Evolutionary conservation across 73 alveolate genomes (phyloP).

Genomic region (Paramecium caudatum): DNA sequence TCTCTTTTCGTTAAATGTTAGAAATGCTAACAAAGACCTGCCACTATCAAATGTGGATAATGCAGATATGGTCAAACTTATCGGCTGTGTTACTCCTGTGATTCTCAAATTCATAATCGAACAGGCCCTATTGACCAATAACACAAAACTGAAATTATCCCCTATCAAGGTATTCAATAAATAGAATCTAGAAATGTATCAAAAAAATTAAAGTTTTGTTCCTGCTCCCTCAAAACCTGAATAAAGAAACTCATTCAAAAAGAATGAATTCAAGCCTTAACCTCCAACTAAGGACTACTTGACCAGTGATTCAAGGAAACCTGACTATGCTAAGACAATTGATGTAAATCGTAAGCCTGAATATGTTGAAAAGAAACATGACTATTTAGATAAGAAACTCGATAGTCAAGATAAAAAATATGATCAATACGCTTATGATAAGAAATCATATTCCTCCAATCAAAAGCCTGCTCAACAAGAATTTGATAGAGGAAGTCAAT

Average conservation of each 20-base stretch:
- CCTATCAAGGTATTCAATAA: slow-evolving; percentile 8
- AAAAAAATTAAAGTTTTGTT: slow-evolving; percentile 14
- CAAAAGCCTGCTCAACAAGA: slow-evolving; percentile 9
- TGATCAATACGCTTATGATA: slow-evolving; percentile 17
- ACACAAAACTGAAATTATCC: slow-evolving; percentile 68
- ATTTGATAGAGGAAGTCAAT: neutral
- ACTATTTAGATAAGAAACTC: slow-evolving; percentile 31
- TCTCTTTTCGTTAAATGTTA: slow-evolving; percentile 61
- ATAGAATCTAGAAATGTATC: slow-evolving; percentile 25
- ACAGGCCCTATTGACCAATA: slow-evolving; percentile 60
- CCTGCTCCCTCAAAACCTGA: slow-evolving; percentile 46
- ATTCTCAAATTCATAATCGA: slow-evolving; percentile 50
- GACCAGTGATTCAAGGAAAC: slow-evolving; percentile 4
- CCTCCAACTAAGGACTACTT: slow-evolving; percentile 56
- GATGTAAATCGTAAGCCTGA: neutral
- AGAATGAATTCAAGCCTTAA: slow-evolving; percentile 62
- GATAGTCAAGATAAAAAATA: slow-evolving; percentile 2
- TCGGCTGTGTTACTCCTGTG: slow-evolving; percentile 54
- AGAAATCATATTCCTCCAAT: neutral
- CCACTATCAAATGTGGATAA: slow-evolving; percentile 51
- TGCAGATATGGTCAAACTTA: slow-evolving; percentile 59
- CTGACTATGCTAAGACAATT: slow-evolving; percentile 3
- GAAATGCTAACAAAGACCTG: slow-evolving; percentile 66
- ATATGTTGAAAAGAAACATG: slow-evolving; percentile 52
- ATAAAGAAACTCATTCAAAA: slow-evolving; percentile 49